Base-by-base conservation (phyloP, 208 protist species). In the Leishmania martiniquensis region DNA sequence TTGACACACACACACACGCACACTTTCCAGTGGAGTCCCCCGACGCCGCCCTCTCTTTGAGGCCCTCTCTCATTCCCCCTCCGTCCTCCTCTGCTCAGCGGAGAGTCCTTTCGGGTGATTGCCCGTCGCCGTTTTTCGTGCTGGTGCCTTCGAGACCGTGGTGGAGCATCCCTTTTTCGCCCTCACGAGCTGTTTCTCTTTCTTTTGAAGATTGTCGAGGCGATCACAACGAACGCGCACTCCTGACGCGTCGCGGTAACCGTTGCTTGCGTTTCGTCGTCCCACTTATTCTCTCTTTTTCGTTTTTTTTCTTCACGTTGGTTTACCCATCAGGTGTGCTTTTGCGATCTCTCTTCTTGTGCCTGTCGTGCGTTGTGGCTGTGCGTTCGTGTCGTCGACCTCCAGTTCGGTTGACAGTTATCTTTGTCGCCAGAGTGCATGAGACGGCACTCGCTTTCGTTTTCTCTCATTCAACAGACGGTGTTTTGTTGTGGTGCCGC, bases 121-220 rank as follows among this genome's bases (percentile, higher is more conserved):
- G 44, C 39, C 12, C 6, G 12, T 32, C 44, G 44, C 62, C 10
- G 15, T 20, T 63, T 45, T 42, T 12, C 22, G 25, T 32, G n/a
- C n/a, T n/a, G n/a, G 49, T 74, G 37, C 25, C 17, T 47, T 34
- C 12, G 32, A 12, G 49, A 32, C 7, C 47, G 70, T 63, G 4
- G 37, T 17, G 13, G 34, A 62, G 39, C 70, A 20, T 32, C 4
- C 37, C 47, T 25, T 62, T 34, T 77, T 39, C 71, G 5, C 72
- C 39, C 54, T 72, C 39, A 20, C 65, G 77, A 42, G 32, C 4
- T 45, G 5, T 52, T 25, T 66, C 54, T 62, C 15, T 17, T 65
- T 76, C 10, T 69, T 70, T 80, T 84, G 32, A 34, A 15, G n/a
- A 25, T 6, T 1, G 47, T 59, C 7, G 49, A 42, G 44, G 44